Evolutionary conservation across 1,139 yeast species (phyloP).

Genomic region (Saccharomyces hybrid): DNA sequence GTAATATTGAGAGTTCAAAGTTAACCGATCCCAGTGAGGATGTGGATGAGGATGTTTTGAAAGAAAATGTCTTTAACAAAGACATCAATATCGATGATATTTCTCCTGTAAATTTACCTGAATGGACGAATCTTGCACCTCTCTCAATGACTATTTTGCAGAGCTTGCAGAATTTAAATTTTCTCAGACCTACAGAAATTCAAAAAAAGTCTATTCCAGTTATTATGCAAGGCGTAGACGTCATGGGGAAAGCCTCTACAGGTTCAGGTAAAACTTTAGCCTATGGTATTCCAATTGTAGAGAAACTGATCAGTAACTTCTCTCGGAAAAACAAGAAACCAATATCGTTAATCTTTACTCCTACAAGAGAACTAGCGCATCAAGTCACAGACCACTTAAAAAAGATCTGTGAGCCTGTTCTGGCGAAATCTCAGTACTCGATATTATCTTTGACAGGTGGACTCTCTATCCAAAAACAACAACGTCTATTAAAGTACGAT

Average conservation of each 20-base stretch:
- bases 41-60: slow-evolving; percentile 14
- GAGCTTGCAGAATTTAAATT: slow-evolving; percentile 55
- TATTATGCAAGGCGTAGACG: slow-evolving; percentile 66
- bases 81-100: slow-evolving; percentile 24
- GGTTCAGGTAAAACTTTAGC: slow-evolving; percentile 98
- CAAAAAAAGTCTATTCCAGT: slow-evolving; percentile 72
- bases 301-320: slow-evolving; percentile 40
- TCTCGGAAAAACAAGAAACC: slow-evolving; percentile 37
- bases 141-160: slow-evolving; percentile 50
- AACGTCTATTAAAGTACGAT: slow-evolving; percentile 55
- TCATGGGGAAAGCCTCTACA: slow-evolving; percentile 93
- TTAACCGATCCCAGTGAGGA: slow-evolving; percentile 11
- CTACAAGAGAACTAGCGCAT: slow-evolving; percentile 93
- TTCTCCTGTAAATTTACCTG: slow-evolving; percentile 43
- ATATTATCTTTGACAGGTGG: slow-evolving; percentile 92
- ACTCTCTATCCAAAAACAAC: slow-evolving; percentile 86
- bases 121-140: slow-evolving; percentile 42
- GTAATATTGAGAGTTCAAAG: slow-evolving; percentile 8
- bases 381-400: slow-evolving; percentile 82
- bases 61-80: slow-evolving; percentile 22
- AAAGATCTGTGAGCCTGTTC: slow-evolving; percentile 35
- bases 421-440: slow-evolving; percentile 53
- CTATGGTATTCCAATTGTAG: slow-evolving; percentile 89
- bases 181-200: slow-evolving; percentile 71
- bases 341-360: slow-evolving; percentile 78